Base-by-base conservation (phyloP, 495 filamentous ascomycete genomes). In the Penicillium silybi region DNA sequence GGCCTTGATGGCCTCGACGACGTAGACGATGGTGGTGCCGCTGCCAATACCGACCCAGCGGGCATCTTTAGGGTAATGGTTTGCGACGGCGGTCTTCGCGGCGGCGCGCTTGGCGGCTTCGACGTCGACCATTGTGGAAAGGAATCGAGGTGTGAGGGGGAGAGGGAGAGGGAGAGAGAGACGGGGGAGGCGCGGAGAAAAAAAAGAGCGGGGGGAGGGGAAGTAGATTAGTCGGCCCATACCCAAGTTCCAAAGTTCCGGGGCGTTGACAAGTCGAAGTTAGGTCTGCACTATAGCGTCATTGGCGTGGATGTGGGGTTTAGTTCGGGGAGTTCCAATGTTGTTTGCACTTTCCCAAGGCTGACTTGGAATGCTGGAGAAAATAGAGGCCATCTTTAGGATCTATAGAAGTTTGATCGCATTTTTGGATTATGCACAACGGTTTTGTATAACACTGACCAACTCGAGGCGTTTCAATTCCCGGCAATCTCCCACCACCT, bases 11-110 rank as follows among this genome's bases (percentile, higher is more conserved):
- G 91, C 91, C 61, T 96, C 89, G 45, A 98, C 92, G 13, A 97
- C 93, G 70, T 96, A 95, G 59, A 95, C 84, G 29, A 98, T 90
- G 1, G 93, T 98, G 46, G 85, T 90, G 51, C 93, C 93, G 50
- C 86, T 92, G 48, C 93, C 93, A 69, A 98, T 97, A 57, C 93
- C 93, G 57, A 97, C 82, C 65, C 85, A 87, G 47, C 77, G 81
- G 63, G 85, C 86, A 46, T 77, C 59, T 43, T 84, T 74, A 39
- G 80, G 75, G 71, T 96, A 92, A 77, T 97, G 83, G 52, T 93
- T 90, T 10, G 79, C 72, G 17, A 98, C 92, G 47, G 93, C 95
- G 50, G 84, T 81, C 67, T 75, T 82, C 43, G 92, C 92, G 59
- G 93, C 93, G 15, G 80, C 80, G 46, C 84, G 83, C 75, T 98